phyloP scores from a whole-genome alignment of 2,329 filamentous ascomycete species.

The Drechslerella dactyloides region DNA sequence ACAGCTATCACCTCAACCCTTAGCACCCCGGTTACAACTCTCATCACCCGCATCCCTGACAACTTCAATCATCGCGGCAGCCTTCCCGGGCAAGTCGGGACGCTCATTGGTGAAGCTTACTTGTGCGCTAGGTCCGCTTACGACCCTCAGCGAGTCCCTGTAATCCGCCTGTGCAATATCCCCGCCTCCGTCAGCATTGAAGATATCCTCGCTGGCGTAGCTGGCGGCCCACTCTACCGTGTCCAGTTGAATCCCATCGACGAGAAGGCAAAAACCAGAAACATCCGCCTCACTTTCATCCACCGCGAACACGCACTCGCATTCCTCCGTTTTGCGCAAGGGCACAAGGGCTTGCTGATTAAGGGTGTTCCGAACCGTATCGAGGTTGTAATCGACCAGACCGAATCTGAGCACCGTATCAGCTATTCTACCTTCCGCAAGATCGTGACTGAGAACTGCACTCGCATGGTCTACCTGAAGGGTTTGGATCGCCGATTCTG shows the following conservation, averaged over 20 bases:
- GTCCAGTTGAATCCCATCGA: slow-evolving; percentile 1
- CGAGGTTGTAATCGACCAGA: slow-evolving; percentile 16
- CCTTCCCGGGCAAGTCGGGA: background rate
- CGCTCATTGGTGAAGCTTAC: background rate
- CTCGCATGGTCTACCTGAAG: slow-evolving; percentile 20
- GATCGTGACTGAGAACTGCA: slow-evolving; percentile 38
- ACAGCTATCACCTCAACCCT: background rate
- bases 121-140: slow-evolving; percentile 22
- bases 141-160: slow-evolving; percentile 13
- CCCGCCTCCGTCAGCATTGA: slow-evolving; percentile 15
- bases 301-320: slow-evolving; percentile 27
- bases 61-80: slow-evolving; percentile 34
- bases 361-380: slow-evolving; percentile 21
- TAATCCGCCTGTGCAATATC: slow-evolving; percentile 20
- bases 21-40: background rate
- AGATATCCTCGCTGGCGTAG: slow-evolving; percentile 11
- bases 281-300: slow-evolving; percentile 29
- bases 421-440: slow-evolving; percentile 33
- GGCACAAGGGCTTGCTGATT: slow-evolving; percentile 25
- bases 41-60: slow-evolving; percentile 12
- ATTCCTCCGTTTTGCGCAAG: slow-evolving; percentile 15
- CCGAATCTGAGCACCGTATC: slow-evolving; percentile 8
- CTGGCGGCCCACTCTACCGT: slow-evolving; percentile 40
- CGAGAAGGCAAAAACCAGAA: background rate
- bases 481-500: slow-evolving; percentile 26